phyloP scores from a whole-genome alignment of 2,329 filamentous ascomycete species.

The Parascedosporium putredinis region DNA sequence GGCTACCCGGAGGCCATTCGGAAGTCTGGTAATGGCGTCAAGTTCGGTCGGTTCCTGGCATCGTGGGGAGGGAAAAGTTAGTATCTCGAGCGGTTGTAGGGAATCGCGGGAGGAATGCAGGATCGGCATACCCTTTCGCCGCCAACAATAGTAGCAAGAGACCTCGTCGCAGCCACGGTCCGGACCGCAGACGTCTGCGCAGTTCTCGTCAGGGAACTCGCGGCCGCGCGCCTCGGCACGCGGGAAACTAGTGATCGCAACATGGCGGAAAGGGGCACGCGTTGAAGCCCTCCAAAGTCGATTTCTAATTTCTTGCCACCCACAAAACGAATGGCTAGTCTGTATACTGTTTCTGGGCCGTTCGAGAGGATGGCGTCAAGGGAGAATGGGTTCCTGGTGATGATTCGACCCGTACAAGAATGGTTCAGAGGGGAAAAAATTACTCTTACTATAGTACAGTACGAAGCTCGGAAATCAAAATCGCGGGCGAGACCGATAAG shows the following conservation, averaged over 20 bases:
- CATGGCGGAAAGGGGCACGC: not conserved
- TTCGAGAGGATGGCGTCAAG: too few species aligned
- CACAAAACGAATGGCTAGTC: too few species aligned
- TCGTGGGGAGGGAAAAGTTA: too few species aligned
- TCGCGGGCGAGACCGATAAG: not conserved
- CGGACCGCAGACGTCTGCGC: not conserved
- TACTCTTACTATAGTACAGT: too few species aligned
- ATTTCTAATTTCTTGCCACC: too few species aligned
- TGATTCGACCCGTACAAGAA: not conserved
- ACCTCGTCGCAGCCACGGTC: not conserved
- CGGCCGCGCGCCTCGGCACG: not conserved
- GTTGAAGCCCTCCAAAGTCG: not conserved
- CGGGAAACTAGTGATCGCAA: slow-evolving; percentile 9
- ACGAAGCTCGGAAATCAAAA: too few species aligned
- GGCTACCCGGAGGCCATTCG: slow-evolving; percentile 89
- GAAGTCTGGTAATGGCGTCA: slow-evolving; percentile 75
- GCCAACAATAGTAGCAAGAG: slow-evolving; percentile 1
- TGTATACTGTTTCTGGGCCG: too few species aligned
- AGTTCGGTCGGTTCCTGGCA: slow-evolving; percentile 74
- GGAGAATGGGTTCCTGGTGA: not conserved
- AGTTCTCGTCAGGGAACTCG: not conserved
- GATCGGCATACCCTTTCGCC: not conserved
- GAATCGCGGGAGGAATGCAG: not conserved
- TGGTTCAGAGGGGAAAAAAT: too few species aligned
- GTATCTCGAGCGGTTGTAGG: too few species aligned